Conservation (phyloP, 2,329 filamentous ascomycete species). For the Monilinia vaccinii-corymbosi region DNA sequence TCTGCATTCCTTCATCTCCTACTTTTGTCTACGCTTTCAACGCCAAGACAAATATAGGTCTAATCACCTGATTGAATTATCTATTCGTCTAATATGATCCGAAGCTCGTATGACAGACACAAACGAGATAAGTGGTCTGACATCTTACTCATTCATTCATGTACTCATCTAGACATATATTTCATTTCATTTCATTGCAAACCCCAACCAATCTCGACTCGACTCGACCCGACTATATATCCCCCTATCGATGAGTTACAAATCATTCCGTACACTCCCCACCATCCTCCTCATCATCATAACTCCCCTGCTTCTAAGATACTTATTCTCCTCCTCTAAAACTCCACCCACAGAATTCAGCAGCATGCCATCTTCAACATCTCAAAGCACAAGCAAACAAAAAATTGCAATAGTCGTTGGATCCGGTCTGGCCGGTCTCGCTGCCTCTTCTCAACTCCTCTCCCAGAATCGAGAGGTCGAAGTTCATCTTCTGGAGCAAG, state of each 20-base stretch:
- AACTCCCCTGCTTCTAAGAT: not conserved
- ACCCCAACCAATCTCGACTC: not conserved
- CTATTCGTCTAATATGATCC: no score
- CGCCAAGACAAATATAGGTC: not conserved
- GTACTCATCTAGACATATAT: not conserved
- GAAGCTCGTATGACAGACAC: not conserved
- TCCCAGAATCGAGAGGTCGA: constrained; percentile 35
- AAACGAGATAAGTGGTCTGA: not conserved
- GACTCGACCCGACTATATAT: no score
- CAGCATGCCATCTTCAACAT: not conserved
- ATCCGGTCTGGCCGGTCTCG: constrained; percentile 54
- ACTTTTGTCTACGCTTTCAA: not conserved
- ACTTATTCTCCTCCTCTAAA: not conserved
- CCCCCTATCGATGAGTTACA: not conserved
- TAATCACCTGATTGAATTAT: not conserved
- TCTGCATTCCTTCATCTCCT: no score
- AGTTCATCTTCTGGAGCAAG: constrained; percentile 51
- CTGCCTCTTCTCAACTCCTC: constrained; percentile 48
- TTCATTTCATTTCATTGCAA: not conserved
- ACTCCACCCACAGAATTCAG: not conserved
- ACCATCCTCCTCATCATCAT: not conserved
- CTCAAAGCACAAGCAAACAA: not conserved
- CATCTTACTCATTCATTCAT: not conserved
- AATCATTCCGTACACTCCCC: not conserved
- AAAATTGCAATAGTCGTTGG: constrained; percentile 49